These are phyloP conservation scores for Orobanche coerulescens DNA, from an alignment of 257 asterid species.

Conservation along the genomic window DNA sequence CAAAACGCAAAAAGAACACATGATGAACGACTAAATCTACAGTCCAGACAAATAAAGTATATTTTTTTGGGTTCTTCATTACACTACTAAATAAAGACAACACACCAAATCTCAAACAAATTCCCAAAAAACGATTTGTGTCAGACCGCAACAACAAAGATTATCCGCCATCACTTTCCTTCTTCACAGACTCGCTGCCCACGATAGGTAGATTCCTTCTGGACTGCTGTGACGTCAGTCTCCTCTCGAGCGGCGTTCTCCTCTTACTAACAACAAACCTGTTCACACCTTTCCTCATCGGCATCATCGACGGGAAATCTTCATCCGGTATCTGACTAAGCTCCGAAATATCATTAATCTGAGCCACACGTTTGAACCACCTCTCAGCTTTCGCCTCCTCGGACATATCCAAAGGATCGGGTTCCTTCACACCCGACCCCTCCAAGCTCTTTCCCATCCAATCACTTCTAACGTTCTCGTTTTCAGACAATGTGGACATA, in stretches of 20 bases:
- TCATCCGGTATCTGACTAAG: conserved; percentile 92
- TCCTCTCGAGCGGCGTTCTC: conserved; percentile 85
- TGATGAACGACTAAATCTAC: too few species aligned
- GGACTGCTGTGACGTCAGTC: conserved; percentile 73
- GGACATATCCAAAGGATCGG: conserved; percentile 82
- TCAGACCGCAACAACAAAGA: too few species aligned
- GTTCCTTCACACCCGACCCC: conserved; percentile 73
- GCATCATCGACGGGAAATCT: conserved; percentile 94
- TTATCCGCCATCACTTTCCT: conserved; percentile 34
- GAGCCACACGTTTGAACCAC: conserved; percentile 92
- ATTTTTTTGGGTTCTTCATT: too few species aligned
- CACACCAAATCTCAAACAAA: too few species aligned
- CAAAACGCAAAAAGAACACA: too few species aligned
- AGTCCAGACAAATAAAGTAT: too few species aligned
- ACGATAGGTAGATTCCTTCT: conserved; percentile 65
- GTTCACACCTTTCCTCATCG: conserved; percentile 91
- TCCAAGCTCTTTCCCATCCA: conserved; percentile 64
- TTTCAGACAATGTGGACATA: conserved; percentile 20
- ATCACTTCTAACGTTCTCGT: conserved; percentile 28
- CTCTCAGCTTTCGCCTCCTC: conserved; percentile 96
- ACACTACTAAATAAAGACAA: not conserved
- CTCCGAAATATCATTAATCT: conserved; percentile 89
- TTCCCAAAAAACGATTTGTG: too few species aligned
- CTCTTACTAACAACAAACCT: conserved; percentile 95
- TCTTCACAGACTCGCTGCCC: conserved; percentile 43